A percentile compares a stretch with the other conserved stretches of the same genome.
These are phyloP conservation scores for Suillus alpinus DNA, from an alignment of 768 basidiomycete species.

Conservation along the genomic window DNA sequence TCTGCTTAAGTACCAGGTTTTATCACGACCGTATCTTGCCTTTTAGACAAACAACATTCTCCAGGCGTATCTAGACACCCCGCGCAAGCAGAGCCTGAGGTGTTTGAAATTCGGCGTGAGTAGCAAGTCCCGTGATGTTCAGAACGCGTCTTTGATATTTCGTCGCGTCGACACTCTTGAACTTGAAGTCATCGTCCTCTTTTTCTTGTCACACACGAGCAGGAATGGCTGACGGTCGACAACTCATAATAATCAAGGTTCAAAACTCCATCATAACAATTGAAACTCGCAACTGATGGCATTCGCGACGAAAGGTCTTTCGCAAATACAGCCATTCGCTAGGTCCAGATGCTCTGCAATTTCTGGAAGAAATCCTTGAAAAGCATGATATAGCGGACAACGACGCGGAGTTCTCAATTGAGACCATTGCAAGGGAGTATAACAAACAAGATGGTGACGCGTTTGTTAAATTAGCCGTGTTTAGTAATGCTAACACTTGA, in stretches of 20 bases:
- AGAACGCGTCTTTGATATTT: not conserved
- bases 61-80: not conserved
- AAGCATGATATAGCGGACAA: conserved; percentile 68
- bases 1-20: not conserved
- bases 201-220: not conserved
- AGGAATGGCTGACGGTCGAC: conserved; percentile 37
- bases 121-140: not conserved
- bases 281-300: not conserved
- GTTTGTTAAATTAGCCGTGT: conserved; percentile 8
- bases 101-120: not conserved
- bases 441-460: conserved; percentile 80
- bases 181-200: not conserved
- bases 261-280: not conserved
- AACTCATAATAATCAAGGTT: conserved; percentile 46
- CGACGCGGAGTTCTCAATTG: conserved; percentile 72
- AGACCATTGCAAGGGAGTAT: conserved; percentile 81
- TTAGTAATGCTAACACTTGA: not conserved
- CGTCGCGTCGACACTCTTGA: not conserved
- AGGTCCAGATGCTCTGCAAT: conserved; percentile 71
- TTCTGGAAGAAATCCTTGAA: conserved; percentile 69
- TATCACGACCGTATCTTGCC: not conserved
- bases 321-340: conserved; percentile 87
- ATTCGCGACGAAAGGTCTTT: conserved; percentile 54
- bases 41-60: not conserved
- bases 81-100: not conserved